Base-by-base conservation (phyloP, 768 basidiomycete genomes). In the Boletus sp. region DNA sequence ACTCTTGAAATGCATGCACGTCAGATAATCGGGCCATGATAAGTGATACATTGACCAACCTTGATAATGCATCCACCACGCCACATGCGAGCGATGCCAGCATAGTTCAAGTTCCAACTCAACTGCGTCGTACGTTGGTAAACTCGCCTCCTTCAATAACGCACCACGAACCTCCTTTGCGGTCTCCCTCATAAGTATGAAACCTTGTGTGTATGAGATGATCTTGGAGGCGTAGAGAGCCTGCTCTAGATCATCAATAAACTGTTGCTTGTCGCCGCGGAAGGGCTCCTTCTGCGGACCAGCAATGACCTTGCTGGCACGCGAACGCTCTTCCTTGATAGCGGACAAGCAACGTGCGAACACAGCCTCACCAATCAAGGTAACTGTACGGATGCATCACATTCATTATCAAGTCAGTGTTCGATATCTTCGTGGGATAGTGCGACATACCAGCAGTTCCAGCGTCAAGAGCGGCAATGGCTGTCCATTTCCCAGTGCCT, bases 31-130 rank as follows among this genome's bases (percentile, higher is more conserved):
- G 21, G 37, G 14, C 14, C 38, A 34, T 47, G n/a, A 13, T 67
- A 64, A 47, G 56, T 50, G 37, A 42, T 47, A 21, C 33, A 21
- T 19, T 1, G 40, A 51, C 64, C 45, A 42, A 84, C 89, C 83
- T 96, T 96, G 82, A 99, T 98, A 75, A 99, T 99, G 74, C 96
- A 98, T 62, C 97, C 97, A 62, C 97, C 97, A 66, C 96, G 93
- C 97, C 97, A 99, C 94, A 99, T 99, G 63, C 81, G 84, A 33
- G 97, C 97, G 69, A 99, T 98, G 57, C 94, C 95, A 64, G 94
- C 87, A 71, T 96, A 96, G 82, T 98, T 98, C 72, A 99, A 78
- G 72, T 90, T 84, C 96, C 96, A 99, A 59, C 67, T 71, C 63
- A 88, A 68, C 88, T 90, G 30, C 4, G 40, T 17, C 33, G 14